These are phyloP conservation scores for Suillus subluteus DNA, from an alignment of 768 basidiomycete genomes.

Conservation along the genomic window DNA sequence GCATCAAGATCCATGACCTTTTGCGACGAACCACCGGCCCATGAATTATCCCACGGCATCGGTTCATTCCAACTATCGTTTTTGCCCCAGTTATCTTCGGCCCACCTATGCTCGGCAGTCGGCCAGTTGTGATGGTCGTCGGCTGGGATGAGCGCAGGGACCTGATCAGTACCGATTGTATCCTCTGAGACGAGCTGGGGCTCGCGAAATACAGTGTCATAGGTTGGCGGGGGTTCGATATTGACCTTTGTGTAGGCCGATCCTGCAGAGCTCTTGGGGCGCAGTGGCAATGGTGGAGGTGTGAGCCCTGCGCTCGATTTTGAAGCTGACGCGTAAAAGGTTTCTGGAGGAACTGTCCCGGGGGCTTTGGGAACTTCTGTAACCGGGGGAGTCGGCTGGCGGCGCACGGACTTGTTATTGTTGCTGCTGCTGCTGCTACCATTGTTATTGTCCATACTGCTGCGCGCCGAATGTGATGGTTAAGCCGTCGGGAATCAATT, in stretches of 20 bases:
- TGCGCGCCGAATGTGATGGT: neutral
- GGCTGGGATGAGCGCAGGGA: constrained; percentile 42
- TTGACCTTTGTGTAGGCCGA: constrained; percentile 41
- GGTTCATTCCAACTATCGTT: constrained; percentile 8
- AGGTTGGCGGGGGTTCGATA: constrained; percentile 32
- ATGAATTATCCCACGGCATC: constrained; percentile 33
- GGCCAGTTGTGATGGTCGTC: constrained; percentile 34
- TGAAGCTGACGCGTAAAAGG: constrained; percentile 30
- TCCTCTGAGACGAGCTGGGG: constrained; percentile 56
- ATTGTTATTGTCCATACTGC: constrained; percentile 46
- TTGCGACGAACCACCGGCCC: constrained; percentile 25
- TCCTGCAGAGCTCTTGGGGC: constrained; percentile 34
- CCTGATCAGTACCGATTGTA: constrained; percentile 37
- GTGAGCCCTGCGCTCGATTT: constrained; percentile 11
- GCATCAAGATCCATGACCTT: constrained; percentile 58
- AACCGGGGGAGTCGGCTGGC: constrained; percentile 42
- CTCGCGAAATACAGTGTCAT: constrained; percentile 48
- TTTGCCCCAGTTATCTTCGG: constrained; percentile 6
- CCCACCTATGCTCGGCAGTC: constrained; percentile 25
- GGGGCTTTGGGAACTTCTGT: constrained; percentile 42
- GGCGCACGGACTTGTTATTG: constrained; percentile 38
- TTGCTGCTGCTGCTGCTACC: constrained; percentile 33
- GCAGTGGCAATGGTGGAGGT: constrained; percentile 41
- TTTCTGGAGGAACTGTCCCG: constrained; percentile 29
- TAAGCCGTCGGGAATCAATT: neutral